Percentiles rank a stretch among this genome's conserved stretches.
Evolutionary conservation across 345 rosid genomes (phyloP).

Genomic region (Ceriops decandra): DNA sequence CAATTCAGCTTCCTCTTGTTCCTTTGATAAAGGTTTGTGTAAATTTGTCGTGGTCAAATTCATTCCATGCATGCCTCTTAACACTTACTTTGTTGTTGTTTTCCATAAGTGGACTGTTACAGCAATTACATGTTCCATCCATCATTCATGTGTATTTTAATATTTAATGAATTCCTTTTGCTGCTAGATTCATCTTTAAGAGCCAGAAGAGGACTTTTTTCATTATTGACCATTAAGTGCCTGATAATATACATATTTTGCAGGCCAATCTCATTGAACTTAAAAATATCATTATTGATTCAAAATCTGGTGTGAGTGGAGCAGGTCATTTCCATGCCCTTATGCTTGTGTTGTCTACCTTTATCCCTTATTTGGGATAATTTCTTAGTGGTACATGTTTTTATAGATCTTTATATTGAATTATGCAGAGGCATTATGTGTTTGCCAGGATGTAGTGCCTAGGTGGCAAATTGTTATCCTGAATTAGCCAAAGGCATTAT

Average conservation of each 20-base stretch:
- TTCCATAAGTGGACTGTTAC: too few species aligned
- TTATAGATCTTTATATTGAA: too few species aligned
- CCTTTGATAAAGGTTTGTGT: conserved; percentile 70
- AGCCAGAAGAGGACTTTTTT: neutral
- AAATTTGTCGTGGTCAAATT: conserved; percentile 3
- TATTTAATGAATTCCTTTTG: too few species aligned
- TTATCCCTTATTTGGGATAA: conserved; percentile 4
- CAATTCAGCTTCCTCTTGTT: conserved; percentile 92
- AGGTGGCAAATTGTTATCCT: conserved; percentile 73
- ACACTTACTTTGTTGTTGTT: too few species aligned
- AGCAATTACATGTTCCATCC: too few species aligned
- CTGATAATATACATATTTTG: conserved; percentile 16
- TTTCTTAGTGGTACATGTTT: neutral
- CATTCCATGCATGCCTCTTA: conserved; percentile 3
- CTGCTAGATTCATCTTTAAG: too few species aligned
- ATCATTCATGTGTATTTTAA: neutral
- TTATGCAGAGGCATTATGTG: too few species aligned
- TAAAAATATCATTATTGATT: conserved; percentile 66
- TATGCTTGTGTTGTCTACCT: neutral
- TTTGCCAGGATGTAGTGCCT: conserved; percentile 83
- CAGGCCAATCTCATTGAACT: conserved; percentile 75
- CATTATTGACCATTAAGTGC: neutral
- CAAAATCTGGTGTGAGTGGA: conserved; percentile 98
- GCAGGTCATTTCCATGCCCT: conserved; percentile 58
- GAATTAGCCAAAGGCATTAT: conserved; percentile 89